Evolutionary conservation across 768 basidiomycete species (phyloP), one percentile per base, ranked within the genome.

Genomic region (Favolaschia claudopus): DNA sequence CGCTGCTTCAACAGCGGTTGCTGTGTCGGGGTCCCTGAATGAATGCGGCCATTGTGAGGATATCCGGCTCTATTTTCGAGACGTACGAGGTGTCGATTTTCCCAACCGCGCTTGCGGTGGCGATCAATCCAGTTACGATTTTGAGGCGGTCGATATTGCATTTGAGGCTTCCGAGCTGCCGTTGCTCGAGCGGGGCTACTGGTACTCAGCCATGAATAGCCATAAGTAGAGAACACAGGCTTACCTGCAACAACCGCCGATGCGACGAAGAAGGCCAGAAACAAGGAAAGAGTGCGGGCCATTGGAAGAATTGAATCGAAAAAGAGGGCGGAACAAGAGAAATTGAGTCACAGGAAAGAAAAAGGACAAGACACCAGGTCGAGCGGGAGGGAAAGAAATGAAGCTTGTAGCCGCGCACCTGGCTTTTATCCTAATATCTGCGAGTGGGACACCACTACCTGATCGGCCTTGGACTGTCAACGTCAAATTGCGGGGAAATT

Each of bases 71-170:
- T 6, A n/a, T 14, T 20, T 31, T 42, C 49, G 44, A 40, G 39
- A 60, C 64, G 28, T 47, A 54, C 60, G 61, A 48, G 14, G 62
- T 52, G 31, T 62, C 45, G 36, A 74, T 58, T 25, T 43, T 59
- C 38, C 56, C 51, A 12, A 72, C 52, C 0, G 70, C 69, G 20
- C 45, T 53, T 17, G 64, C 59, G 3, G 68, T 64, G 12, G 36
- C 27, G 8, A 67, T 54, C 31, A 76, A 64, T 10, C 54, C 64
- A 9, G 67, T 52, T 24, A 74, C 72, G 56, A 70, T 74, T 57
- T 66, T 59, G 34, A 72, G 49, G 49, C 74, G 71, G 49, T 69
- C 70, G 44, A 72, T 24, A 65, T 76, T 76, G 68, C 74, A 76
- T 33, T 66, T 52, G 12, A 76, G 40, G 64, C 70, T 59, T 28